phyloP scores from a whole-genome alignment of 1,284 basidiomycete genomes.

The Heterobasidion occidentale region DNA sequence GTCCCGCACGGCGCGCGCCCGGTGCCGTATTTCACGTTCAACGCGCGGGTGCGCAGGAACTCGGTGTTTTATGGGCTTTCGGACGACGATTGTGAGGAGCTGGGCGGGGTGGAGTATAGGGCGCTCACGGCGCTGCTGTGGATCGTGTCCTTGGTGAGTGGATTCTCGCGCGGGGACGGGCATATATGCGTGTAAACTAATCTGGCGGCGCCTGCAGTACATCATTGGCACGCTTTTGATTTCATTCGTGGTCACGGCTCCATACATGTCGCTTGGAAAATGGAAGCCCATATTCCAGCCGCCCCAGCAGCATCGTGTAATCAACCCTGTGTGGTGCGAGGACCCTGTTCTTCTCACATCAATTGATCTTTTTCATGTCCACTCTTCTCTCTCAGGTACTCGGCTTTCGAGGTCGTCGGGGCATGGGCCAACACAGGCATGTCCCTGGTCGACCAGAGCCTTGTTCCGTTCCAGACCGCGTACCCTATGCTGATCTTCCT shows the following conservation, averaged over 20 bases:
- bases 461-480: conserved; percentile 50
- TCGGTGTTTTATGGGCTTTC: conserved; percentile 81
- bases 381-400: conserved; percentile 31
- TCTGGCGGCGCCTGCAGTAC: conserved; percentile 13
- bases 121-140: conserved; percentile 75
- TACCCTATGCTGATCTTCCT: conserved; percentile 47
- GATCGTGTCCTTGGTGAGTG: conserved; percentile 23
- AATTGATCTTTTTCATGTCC: neutral
- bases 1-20: conserved; percentile 34
- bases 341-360: neutral
- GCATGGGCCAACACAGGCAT: conserved; percentile 61
- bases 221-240: conserved; percentile 52
- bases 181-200: neutral
- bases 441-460: conserved; percentile 50
- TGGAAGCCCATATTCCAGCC: conserved; percentile 21
- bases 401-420: conserved; percentile 51
- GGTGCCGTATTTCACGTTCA: conserved; percentile 84
- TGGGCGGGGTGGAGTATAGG: conserved; percentile 92
- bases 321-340: conserved; percentile 34
- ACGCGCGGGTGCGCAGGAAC: conserved; percentile 81
- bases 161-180: neutral
- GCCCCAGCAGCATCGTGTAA: conserved; percentile 26
- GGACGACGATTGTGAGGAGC: conserved; percentile 81
- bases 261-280: conserved; percentile 33
- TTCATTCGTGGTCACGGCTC: conserved; percentile 48